A percentile compares a stretch with the other conserved stretches of the same genome.
These are phyloP conservation scores for Powellomyces hirtus DNA, from an alignment of 192 early-diverging fungal species.

Conservation along the genomic window DNA sequence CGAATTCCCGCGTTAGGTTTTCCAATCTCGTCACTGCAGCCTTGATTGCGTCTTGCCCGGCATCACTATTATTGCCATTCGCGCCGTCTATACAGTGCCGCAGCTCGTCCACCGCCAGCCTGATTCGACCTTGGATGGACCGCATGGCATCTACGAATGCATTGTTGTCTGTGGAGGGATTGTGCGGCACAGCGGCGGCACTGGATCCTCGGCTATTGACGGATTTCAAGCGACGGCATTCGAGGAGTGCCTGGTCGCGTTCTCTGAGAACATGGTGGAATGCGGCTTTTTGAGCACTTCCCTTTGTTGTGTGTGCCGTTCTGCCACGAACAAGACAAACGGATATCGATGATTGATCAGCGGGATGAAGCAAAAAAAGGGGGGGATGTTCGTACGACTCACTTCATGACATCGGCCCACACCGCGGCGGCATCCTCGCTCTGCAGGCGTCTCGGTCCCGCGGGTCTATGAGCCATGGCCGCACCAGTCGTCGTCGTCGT, in stretches of 20 bases:
- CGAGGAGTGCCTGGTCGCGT: slow-evolving; percentile 1
- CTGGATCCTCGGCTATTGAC: not conserved
- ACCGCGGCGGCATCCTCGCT: slow-evolving; percentile 10
- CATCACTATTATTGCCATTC: not conserved
- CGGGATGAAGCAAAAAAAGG: not conserved
- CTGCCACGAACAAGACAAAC: not conserved
- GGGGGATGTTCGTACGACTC: not conserved
- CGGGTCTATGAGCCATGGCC: not conserved
- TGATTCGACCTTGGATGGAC: not conserved
- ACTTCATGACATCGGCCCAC: slow-evolving; percentile 13
- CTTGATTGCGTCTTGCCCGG: not conserved
- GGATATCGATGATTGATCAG: not conserved
- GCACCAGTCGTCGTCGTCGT: no score
- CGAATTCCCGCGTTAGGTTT: not conserved
- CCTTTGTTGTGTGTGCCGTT: slow-evolving; percentile 3
- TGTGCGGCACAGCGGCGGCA: not conserved
- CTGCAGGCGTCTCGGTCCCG: slow-evolving; percentile 2
- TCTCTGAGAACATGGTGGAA: slow-evolving; percentile 5
- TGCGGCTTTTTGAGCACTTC: slow-evolving; percentile 8
- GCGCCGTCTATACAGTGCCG: not conserved
- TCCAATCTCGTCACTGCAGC: not conserved
- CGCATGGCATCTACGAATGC: not conserved
- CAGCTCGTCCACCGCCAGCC: not conserved
- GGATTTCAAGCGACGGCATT: slow-evolving; percentile 12
- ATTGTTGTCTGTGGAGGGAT: not conserved